Evolutionary conservation across 495 filamentous ascomycete genomes (phyloP).

Genomic region (Lasiosphaeris hirsuta): DNA sequence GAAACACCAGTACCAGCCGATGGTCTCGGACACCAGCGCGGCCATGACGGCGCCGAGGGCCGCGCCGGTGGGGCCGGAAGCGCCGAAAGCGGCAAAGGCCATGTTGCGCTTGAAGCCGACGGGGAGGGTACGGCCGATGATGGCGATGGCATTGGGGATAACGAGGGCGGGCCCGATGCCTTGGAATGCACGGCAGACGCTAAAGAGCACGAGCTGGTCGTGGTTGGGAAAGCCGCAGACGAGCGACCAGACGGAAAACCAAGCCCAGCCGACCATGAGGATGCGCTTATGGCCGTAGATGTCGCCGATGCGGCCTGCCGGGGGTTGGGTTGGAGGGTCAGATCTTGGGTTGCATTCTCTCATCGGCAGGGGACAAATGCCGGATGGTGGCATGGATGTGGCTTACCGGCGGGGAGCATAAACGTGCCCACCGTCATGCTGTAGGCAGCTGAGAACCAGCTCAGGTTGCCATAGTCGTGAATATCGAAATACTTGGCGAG

Average conservation of each 20-base stretch:
- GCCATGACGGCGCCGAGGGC: conserved; percentile 50
- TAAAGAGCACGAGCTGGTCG: conserved; percentile 48
- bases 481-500: conserved; percentile 45
- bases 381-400: neutral
- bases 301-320: conserved; percentile 58
- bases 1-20: conserved; percentile 66
- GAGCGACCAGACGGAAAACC: conserved; percentile 60
- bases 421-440: conserved; percentile 60
- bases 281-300: conserved; percentile 60
- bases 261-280: conserved; percentile 59
- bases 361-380: neutral
- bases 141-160: conserved; percentile 59
- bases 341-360: neutral
- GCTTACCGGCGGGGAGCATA: conserved; percentile 49
- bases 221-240: conserved; percentile 49
- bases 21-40: conserved; percentile 47
- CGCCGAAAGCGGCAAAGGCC: conserved; percentile 61
- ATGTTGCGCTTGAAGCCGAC: conserved; percentile 53
- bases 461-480: conserved; percentile 38
- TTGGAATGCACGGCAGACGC: conserved; percentile 56
- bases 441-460: conserved; percentile 51
- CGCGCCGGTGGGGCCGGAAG: conserved; percentile 55
- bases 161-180: conserved; percentile 61
- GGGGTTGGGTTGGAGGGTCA: neutral
- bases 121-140: conserved; percentile 54